These are phyloP conservation scores for Aspergillus wentii DNA, from an alignment of 495 filamentous ascomycete genomes.

Conservation along the genomic window DNA sequence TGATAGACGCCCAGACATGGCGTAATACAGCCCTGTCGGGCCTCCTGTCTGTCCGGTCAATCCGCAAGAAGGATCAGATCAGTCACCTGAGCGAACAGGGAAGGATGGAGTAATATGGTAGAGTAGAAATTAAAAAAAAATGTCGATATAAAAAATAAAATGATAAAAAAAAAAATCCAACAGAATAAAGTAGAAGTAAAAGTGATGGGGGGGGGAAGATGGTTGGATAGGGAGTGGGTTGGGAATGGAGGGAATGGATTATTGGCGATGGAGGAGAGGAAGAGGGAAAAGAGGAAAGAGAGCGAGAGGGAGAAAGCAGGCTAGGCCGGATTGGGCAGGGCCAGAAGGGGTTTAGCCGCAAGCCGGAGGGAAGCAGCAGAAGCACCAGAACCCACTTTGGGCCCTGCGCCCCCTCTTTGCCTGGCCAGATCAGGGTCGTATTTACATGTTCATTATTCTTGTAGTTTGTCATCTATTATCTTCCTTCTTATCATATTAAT, in stretches of 20 bases:
- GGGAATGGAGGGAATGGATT: constrained; percentile 9
- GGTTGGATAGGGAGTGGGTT: constrained; percentile 3
- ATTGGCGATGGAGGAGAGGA: constrained; percentile 4
- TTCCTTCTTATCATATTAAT: too few species aligned
- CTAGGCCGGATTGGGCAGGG: constrained; percentile 1
- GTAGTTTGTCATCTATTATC: too few species aligned
- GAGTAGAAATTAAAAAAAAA: neutral
- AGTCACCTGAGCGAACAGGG: constrained; percentile 7
- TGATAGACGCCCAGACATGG: constrained; percentile 43
- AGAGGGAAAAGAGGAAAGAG: constrained; percentile 9
- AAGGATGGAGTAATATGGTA: constrained; percentile 7
- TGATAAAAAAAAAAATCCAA: neutral
- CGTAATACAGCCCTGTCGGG: constrained; percentile 41
- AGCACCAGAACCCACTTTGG: too few species aligned
- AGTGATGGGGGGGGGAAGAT: constrained; percentile 1
- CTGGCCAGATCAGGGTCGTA: too few species aligned
- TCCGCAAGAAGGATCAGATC: constrained; percentile 12
- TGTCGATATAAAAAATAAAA: neutral
- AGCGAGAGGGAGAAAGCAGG: neutral
- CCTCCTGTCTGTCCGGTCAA: constrained; percentile 28
- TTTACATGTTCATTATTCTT: too few species aligned
- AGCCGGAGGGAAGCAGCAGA: too few species aligned
- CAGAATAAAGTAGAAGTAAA: neutral
- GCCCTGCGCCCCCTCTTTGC: too few species aligned
- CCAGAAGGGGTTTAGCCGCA: constrained; percentile 1